Percentiles rank a stretch among this genome's conserved stretches.
Evolutionary conservation across 2,329 filamentous ascomycete genomes (phyloP).

Genomic region (Cadophora malorum): DNA sequence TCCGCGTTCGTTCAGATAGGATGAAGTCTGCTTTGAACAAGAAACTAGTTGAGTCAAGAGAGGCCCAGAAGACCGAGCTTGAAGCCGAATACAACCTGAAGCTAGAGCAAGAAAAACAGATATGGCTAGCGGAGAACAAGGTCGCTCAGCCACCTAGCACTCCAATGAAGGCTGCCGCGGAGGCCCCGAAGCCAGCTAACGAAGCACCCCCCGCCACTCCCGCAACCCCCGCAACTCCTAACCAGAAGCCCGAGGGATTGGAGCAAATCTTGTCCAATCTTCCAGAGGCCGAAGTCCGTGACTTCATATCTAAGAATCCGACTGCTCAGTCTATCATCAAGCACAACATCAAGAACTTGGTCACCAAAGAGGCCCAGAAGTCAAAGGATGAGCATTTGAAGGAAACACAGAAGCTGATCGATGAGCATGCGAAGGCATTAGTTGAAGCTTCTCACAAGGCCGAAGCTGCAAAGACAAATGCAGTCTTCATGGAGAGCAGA

Average conservation of each 20-base stretch:
- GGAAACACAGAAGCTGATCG: conserved; percentile 64
- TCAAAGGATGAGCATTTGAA: conserved; percentile 61
- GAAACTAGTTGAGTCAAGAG: conserved; percentile 65
- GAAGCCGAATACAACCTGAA: conserved; percentile 54
- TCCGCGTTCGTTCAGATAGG: conserved; percentile 70
- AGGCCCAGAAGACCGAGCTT: conserved; percentile 60
- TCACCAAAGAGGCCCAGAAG: conserved; percentile 68
- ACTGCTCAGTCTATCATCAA: conserved; percentile 53
- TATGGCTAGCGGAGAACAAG: conserved; percentile 62
- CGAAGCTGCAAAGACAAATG: conserved; percentile 49
- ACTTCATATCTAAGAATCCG: conserved; percentile 61
- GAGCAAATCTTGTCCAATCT: conserved; percentile 47
- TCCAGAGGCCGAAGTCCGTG: conserved; percentile 61
- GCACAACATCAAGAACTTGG: conserved; percentile 72
- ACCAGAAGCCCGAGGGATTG: conserved; percentile 28
- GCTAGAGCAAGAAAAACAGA: conserved; percentile 68
- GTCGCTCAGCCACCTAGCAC: conserved; percentile 32
- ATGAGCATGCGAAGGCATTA: conserved; percentile 52
- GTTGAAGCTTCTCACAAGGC: conserved; percentile 58
- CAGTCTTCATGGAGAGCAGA: conserved; percentile 75
- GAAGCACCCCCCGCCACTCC: conserved; percentile 22
- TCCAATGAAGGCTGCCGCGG: conserved; percentile 44
- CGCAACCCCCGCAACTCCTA: conserved; percentile 37
- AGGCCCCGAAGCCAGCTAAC: conserved; percentile 49
- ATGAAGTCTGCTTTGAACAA: conserved; percentile 73